Percentiles rank a stretch among this genome's conserved stretches.
Conservation (phyloP, 1,139 yeast genomes). For the Magnusiomyces paraingens region DNA sequence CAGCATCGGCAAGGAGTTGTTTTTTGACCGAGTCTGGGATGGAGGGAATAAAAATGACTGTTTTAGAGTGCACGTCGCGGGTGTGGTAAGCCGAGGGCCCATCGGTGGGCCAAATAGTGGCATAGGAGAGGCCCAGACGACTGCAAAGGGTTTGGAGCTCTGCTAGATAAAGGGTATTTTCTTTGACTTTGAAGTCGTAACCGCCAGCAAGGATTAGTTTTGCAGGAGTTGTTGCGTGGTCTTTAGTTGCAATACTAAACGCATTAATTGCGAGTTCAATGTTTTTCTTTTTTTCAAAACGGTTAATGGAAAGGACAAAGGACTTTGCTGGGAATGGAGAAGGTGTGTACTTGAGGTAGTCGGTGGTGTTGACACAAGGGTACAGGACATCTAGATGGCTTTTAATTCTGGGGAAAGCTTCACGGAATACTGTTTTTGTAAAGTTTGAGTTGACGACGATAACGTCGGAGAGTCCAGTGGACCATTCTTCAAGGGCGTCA, state of each 20-base stretch:
- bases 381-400: conserved; percentile 65
- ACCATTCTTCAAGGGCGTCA: conserved; percentile 71
- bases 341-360: conserved; percentile 11
- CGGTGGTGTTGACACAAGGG: conserved; percentile 67
- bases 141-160: conserved; percentile 52
- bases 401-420: conserved; percentile 49
- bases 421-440: conserved; percentile 61
- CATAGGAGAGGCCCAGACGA: conserved; percentile 39
- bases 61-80: conserved; percentile 25
- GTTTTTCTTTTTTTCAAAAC: conserved; percentile 85
- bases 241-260: conserved; percentile 40
- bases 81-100: conserved; percentile 13
- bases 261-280: conserved; percentile 70
- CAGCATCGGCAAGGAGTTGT: conserved; percentile 51
- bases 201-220: conserved; percentile 86
- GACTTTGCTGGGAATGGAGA: conserved; percentile 16
- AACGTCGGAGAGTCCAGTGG: conserved; percentile 69
- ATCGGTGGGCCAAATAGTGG: conserved; percentile 37
- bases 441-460: conserved; percentile 84
- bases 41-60: conserved; percentile 76
- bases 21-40: conserved; percentile 62
- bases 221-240: conserved; percentile 21
- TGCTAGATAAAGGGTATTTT: conserved; percentile 59
- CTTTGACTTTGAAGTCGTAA: conserved; percentile 46
- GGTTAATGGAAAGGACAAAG: conserved; percentile 64